Evolutionary conservation across 495 filamentous ascomycete species (phyloP).

Genomic region (Platismatia glauca): DNA sequence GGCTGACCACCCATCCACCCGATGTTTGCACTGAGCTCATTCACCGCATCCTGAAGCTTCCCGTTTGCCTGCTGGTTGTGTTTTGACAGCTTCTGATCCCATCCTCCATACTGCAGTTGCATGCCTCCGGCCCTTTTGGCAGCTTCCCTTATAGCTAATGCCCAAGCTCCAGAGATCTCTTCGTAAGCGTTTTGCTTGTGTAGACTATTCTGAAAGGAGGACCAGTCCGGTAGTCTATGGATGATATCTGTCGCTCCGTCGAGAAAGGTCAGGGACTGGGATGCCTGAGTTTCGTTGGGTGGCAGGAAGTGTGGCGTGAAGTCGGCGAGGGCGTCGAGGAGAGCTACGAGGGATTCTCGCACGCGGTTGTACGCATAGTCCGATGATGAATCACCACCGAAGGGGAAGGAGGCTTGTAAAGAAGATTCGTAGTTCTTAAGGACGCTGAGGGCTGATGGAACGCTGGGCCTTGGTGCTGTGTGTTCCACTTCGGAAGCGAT

Average conservation of each 20-base stretch:
- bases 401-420: slow-evolving; percentile 73
- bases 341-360: slow-evolving; percentile 63
- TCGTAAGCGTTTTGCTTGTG: slow-evolving; percentile 94
- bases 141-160: slow-evolving; percentile 82
- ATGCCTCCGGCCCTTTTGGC: slow-evolving; percentile 88
- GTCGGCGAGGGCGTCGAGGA: slow-evolving; percentile 83
- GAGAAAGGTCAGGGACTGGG: slow-evolving; percentile 71
- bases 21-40: slow-evolving; percentile 61
- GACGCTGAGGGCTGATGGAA: slow-evolving; percentile 67
- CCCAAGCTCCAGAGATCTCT: slow-evolving; percentile 89
- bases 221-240: slow-evolving; percentile 81
- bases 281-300: slow-evolving; percentile 73
- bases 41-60: slow-evolving; percentile 70
- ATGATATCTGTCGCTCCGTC: slow-evolving; percentile 84
- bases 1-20: slow-evolving; percentile 63
- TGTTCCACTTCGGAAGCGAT: slow-evolving; percentile 75
- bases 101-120: slow-evolving; percentile 79
- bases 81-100: slow-evolving; percentile 81
- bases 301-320: slow-evolving; percentile 94
- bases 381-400: slow-evolving; percentile 69
- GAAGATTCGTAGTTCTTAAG: slow-evolving; percentile 70
- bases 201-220: slow-evolving; percentile 72
- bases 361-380: slow-evolving; percentile 96
- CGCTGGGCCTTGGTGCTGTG: slow-evolving; percentile 74
- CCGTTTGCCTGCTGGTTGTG: slow-evolving; percentile 85